Percentiles rank a stretch among this genome's conserved stretches.
These are phyloP conservation scores for Colletotrichum sp. DNA, from an alignment of 2,329 filamentous ascomycete species.

Conservation along the genomic window DNA sequence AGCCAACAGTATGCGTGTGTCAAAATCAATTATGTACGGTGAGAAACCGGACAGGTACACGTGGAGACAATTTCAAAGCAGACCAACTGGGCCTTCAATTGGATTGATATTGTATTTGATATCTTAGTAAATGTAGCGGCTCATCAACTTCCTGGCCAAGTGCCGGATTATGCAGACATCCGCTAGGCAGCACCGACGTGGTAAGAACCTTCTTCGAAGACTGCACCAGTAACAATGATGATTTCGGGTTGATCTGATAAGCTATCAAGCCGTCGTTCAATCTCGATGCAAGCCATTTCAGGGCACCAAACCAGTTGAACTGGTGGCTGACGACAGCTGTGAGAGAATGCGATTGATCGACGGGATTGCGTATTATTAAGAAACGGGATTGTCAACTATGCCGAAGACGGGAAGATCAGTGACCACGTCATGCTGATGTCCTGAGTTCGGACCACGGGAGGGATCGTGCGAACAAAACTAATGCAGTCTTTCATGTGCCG, in stretches of 20 bases:
- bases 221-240: neutral
- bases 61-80: neutral
- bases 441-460: neutral
- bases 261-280: neutral
- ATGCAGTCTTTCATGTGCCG: neutral
- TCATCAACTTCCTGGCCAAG: neutral
- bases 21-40: neutral
- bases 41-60: neutral
- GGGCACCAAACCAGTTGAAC: neutral
- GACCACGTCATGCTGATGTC: neutral
- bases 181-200: rapidly evolving
- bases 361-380: neutral
- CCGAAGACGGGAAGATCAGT: neutral
- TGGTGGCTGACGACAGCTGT: neutral
- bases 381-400: neutral
- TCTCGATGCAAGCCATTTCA: neutral
- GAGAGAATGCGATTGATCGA: neutral
- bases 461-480: neutral
- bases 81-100: neutral
- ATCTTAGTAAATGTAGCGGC: neutral
- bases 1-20: neutral
- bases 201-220: neutral
- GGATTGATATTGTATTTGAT: neutral
- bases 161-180: neutral
- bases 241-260: neutral